These are phyloP conservation scores for Lupinus albus DNA, from an alignment of 306 rosid genomes.

Conservation along the genomic window DNA sequence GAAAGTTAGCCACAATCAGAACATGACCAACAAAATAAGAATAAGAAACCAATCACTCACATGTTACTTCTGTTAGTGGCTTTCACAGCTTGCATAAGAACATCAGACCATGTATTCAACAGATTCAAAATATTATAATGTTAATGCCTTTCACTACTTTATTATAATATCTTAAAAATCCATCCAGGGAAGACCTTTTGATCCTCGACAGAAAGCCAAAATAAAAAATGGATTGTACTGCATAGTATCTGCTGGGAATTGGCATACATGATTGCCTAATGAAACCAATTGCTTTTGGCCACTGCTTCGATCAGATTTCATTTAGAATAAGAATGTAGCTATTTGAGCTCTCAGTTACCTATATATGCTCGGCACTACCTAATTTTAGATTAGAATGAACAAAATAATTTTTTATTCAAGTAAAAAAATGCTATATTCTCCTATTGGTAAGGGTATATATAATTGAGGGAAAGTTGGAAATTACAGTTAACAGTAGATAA, in stretches of 20 bases:
- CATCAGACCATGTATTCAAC: not conserved
- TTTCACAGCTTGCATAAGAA: not conserved
- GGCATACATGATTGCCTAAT: slow-evolving; percentile 12
- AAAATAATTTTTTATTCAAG: not conserved
- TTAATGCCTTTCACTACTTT: too few species aligned
- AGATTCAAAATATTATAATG: not conserved
- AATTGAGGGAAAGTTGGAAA: not conserved
- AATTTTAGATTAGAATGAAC: not conserved
- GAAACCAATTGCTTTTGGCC: slow-evolving; percentile 6
- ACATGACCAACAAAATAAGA: not conserved
- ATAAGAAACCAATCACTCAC: not conserved
- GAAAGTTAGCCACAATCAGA: not conserved
- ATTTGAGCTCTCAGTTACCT: not conserved
- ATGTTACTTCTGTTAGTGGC: not conserved
- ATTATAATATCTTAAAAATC: not conserved
- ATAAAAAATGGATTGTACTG: not conserved
- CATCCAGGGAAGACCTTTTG: not conserved
- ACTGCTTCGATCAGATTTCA: slow-evolving; percentile 14
- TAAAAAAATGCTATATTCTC: not conserved
- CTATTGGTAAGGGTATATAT: not conserved
- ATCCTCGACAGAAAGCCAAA: not conserved
- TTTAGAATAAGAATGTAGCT: not conserved
- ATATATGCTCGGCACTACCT: not conserved
- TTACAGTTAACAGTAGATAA: not conserved
- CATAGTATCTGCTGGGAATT: slow-evolving; percentile 7